Base-by-base conservation (phyloP, 768 basidiomycete genomes). In the Sporobolomyces pararoseus region DNA sequence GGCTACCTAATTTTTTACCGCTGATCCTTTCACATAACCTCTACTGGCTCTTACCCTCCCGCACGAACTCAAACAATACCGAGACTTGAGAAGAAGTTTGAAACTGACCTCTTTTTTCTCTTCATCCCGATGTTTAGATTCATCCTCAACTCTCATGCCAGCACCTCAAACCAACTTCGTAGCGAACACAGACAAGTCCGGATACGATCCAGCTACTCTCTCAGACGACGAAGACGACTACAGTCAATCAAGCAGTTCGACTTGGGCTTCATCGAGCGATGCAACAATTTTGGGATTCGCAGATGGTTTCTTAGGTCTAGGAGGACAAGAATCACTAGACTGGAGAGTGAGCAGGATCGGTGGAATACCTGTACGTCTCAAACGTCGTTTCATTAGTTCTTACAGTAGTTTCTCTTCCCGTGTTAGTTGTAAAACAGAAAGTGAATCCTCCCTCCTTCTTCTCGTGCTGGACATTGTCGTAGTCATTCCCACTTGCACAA, bases 221-320 rank as follows among this genome's bases (percentile, higher is more conserved):
- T 73, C 72, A 7, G 72, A 73, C 68, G 65, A 73, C 34, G 72
- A 73, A 23, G 72, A 73, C 32, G 72, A 73, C 39, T 61, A 39
- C 25, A 59, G 50, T 31, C 49, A 44, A 23, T 21, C 55, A 17
- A 63, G 63, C 27, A 60, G 53, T 16, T 69, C 72, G 59, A 68
- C 67, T 1, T 68, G 71, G 71, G 66, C 65, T 10, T 37, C 39
- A 3, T n/a, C 25, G 25, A 53, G 61, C 35, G 72, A 69, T n/a
- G 50, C 68, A 7, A 64, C 72, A 19, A 70, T 73, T 23, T 58
- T 73, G 21, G 72, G 61, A 7, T 63, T 70, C 13, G 55, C 57
- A 23, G 72, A 73, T 34, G 72, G 72, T 1, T 37, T 47, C 27
- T 42, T 73, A 25, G 27, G 25, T 14, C 4, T 25, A 10, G 52